These are phyloP conservation scores for Patellifolia procumbens DNA, from an alignment of 179 eudicot genomes.

Conservation along the genomic window DNA sequence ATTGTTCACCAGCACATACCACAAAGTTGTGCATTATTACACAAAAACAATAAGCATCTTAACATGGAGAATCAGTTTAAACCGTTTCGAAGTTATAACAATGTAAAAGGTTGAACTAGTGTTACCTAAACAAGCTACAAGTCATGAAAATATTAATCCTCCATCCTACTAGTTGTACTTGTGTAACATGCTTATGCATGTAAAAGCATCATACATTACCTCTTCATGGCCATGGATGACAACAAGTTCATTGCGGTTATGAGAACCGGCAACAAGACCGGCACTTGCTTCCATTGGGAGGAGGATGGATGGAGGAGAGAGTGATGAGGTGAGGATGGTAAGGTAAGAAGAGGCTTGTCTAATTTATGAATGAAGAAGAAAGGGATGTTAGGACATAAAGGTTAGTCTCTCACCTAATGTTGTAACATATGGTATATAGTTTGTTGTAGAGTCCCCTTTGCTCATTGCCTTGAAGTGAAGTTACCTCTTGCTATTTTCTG, in stretches of 20 bases:
- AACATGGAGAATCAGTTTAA: no score
- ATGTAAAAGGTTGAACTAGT: no score
- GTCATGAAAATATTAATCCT: no score
- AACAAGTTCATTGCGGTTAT: slow-evolving; percentile 91
- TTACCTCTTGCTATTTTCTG: slow-evolving; percentile 45
- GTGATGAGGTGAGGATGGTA: slow-evolving; percentile 20
- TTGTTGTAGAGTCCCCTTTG: slow-evolving; percentile 88
- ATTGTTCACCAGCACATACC: no score
- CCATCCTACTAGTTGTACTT: no score
- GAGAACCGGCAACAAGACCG: slow-evolving; percentile 96
- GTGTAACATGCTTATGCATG: neutral
- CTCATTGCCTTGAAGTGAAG: slow-evolving; percentile 96
- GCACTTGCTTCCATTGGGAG: slow-evolving; percentile 87
- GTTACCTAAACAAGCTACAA: no score
- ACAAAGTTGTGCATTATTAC: no score
- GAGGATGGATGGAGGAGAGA: neutral
- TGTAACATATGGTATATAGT: slow-evolving; percentile 35
- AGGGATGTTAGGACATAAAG: slow-evolving; percentile 27
- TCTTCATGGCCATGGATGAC: slow-evolving; percentile 98
- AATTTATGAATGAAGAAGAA: slow-evolving; percentile 37
- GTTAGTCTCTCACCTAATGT: slow-evolving; percentile 48
- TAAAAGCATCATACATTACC: slow-evolving; percentile 34
- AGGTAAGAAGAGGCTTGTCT: slow-evolving; percentile 29
- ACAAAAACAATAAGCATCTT: no score
- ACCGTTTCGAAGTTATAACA: no score